These are phyloP conservation scores for Populus trichocarpa DNA, from an alignment of 441 rosid genomes.

Conservation along the genomic window DNA sequence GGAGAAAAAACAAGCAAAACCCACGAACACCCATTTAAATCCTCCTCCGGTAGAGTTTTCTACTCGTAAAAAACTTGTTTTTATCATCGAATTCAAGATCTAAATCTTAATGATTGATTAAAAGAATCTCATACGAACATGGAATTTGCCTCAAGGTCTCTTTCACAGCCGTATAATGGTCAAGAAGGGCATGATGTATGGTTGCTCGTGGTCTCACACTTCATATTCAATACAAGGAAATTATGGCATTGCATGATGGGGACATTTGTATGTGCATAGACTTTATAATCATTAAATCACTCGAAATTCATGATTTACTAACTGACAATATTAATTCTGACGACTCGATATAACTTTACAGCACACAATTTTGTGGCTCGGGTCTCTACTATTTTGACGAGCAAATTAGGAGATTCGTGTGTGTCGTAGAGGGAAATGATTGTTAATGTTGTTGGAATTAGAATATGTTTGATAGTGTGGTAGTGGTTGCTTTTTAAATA, in stretches of 20 bases:
- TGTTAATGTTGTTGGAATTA: background rate
- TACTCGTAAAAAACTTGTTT: too few relatives aligned
- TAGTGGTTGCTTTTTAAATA: too few relatives aligned
- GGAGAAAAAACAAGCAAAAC: background rate
- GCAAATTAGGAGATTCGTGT: background rate
- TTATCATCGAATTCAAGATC: too few relatives aligned
- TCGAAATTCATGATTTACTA: too few relatives aligned
- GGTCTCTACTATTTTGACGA: background rate
- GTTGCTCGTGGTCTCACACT: background rate
- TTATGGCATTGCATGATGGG: too few relatives aligned
- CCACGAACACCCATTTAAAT: background rate
- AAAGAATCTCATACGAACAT: too few relatives aligned
- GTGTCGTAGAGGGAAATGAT: background rate
- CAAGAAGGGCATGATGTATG: constrained; percentile 4
- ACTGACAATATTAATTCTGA: too few relatives aligned
- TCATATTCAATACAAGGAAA: background rate
- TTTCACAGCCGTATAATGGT: background rate
- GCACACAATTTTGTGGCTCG: too few relatives aligned
- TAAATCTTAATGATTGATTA: background rate
- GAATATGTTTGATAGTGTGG: too few relatives aligned
- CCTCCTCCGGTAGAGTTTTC: background rate
- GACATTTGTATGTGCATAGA: too few relatives aligned
- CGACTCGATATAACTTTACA: too few relatives aligned
- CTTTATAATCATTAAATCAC: too few relatives aligned
- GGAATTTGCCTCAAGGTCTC: background rate